Evolutionary conservation across 1,284 basidiomycete genomes (phyloP).

Genomic region (Kwoniella shivajii): DNA sequence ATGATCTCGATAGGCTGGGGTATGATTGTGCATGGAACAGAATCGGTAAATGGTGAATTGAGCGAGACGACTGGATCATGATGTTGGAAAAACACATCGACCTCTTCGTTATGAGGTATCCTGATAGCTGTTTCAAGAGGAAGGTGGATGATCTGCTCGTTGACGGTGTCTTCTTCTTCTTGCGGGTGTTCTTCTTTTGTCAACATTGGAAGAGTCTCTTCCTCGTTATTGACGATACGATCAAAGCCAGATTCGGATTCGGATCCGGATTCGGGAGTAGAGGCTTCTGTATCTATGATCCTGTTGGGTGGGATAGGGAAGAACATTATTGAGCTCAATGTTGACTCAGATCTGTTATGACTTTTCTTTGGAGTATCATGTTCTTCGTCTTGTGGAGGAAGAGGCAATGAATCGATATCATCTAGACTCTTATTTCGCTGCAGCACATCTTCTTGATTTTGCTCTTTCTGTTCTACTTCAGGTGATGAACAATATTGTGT

Average conservation of each 20-base stretch:
- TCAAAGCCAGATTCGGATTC: not conserved
- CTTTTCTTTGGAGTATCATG: not conserved
- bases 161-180: not conserved
- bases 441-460: not conserved
- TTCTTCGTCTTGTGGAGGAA: not conserved
- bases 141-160: not conserved
- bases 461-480: not conserved
- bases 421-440: not conserved
- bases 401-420: not conserved
- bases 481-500: not conserved
- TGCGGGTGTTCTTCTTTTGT: not conserved
- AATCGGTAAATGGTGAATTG: slow-evolving; percentile 11
- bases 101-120: not conserved
- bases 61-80: not conserved
- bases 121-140: not conserved
- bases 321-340: slow-evolving; percentile 16
- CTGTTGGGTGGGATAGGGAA: slow-evolving; percentile 23
- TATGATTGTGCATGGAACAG: not conserved
- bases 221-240: not conserved
- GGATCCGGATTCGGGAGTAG: not conserved
- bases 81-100: too few species aligned
- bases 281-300: not conserved
- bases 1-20: not conserved
- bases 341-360: slow-evolving; percentile 15
- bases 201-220: not conserved